Evolutionary conservation across 352 stramenopile genomes (phyloP).

Genomic region (Phytophthora pluvialis): DNA sequence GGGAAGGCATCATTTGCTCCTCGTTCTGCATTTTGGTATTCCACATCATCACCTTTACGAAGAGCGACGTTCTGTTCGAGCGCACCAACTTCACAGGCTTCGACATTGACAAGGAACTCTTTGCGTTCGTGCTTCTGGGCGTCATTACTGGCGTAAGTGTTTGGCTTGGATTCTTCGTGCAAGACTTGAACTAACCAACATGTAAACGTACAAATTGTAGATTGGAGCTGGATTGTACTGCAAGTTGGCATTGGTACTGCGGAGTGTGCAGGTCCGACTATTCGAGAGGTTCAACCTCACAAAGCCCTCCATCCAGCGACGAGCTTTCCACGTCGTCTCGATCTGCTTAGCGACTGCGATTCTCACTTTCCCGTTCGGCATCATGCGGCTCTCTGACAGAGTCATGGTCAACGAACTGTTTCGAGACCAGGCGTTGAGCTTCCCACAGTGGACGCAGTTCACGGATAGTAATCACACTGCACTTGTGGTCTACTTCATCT

Average conservation of each 20-base stretch:
- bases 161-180: background rate
- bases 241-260: slow-evolving; percentile 51
- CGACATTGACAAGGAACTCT: slow-evolving; percentile 80
- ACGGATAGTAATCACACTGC: slow-evolving; percentile 61
- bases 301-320: slow-evolving; percentile 57
- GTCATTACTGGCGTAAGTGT: slow-evolving; percentile 66
- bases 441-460: slow-evolving; percentile 71
- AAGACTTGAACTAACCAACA: background rate
- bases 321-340: slow-evolving; percentile 63
- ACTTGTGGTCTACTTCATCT: slow-evolving; percentile 70
- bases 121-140: slow-evolving; percentile 74
- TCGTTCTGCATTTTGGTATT: slow-evolving; percentile 83
- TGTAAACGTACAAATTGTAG: slow-evolving; percentile 29
- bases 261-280: slow-evolving; percentile 57
- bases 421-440: slow-evolving; percentile 58
- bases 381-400: slow-evolving; percentile 77
- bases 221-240: slow-evolving; percentile 74
- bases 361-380: slow-evolving; percentile 72
- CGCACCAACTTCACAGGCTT: slow-evolving; percentile 81
- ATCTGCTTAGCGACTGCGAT: slow-evolving; percentile 63
- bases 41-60: slow-evolving; percentile 77
- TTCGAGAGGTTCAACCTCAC: slow-evolving; percentile 58
- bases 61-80: slow-evolving; percentile 77
- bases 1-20: slow-evolving; percentile 84
- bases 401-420: slow-evolving; percentile 84